These are phyloP conservation scores for Wickerhamiella allomyrinae DNA, from an alignment of 805 yeast species.

Conservation along the genomic window DNA sequence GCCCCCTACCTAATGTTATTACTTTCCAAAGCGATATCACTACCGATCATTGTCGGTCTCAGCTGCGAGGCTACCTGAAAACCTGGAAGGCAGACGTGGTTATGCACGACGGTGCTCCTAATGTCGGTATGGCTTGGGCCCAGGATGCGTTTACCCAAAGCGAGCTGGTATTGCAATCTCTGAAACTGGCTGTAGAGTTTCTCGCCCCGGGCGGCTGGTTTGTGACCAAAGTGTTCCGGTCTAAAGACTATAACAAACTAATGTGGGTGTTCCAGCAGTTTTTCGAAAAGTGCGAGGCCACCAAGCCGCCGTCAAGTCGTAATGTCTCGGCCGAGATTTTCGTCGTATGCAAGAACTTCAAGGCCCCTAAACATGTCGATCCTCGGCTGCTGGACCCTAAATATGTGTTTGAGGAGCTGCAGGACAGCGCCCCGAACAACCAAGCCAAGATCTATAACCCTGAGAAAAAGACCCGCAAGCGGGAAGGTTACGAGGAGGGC, in stretches of 20 bases:
- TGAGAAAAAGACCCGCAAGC: constrained; percentile 72
- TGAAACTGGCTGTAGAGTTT: constrained; percentile 88
- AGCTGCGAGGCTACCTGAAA: constrained; percentile 86
- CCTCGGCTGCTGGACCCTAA: constrained; percentile 84
- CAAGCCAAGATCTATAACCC: constrained; percentile 94
- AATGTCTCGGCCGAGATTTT: constrained; percentile 98
- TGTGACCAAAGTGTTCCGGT: constrained; percentile 92
- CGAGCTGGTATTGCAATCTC: constrained; percentile 84
- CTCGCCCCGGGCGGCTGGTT: constrained; percentile 84
- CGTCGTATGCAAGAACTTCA: constrained; percentile 90
- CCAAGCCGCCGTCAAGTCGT: constrained; percentile 98
- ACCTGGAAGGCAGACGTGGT: constrained; percentile 99
- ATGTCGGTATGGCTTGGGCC: constrained; percentile 99
- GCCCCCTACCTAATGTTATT: constrained; percentile 86
- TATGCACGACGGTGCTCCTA: constrained; percentile 99
- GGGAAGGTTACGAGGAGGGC: constrained; percentile 96
- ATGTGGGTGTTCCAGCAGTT: constrained; percentile 96
- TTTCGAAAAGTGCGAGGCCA: constrained; percentile 93
- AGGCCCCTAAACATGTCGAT: constrained; percentile 90
- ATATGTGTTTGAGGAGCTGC: constrained; percentile 86
- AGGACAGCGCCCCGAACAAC: constrained; percentile 40
- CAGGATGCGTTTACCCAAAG: constrained; percentile 99
- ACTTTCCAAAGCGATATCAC: constrained; percentile 96
- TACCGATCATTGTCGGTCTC: constrained; percentile 93
- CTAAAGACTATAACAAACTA: constrained; percentile 94